phyloP scores from a whole-genome alignment of 768 basidiomycete genomes.

The Leucocoprinus birnbaumii region DNA sequence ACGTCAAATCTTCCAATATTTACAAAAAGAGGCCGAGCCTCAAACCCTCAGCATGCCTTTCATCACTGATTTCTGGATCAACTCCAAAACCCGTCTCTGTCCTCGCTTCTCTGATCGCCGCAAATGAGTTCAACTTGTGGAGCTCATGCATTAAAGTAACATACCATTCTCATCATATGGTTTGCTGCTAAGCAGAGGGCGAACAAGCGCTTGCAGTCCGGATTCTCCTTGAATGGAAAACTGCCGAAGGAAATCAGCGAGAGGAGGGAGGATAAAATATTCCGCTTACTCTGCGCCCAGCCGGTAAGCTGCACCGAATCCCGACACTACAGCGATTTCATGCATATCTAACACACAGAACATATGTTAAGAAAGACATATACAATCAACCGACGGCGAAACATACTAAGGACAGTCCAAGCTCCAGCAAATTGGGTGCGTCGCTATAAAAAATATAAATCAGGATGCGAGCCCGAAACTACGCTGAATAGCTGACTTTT shows the following conservation, averaged over 20 bases:
- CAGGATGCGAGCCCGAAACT: background rate
- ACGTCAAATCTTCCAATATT: no score
- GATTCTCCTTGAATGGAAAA: constrained; percentile 30
- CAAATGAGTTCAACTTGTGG: background rate
- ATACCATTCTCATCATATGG: constrained; percentile 16
- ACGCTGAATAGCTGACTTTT: constrained; percentile 15
- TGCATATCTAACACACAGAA: constrained; percentile 27
- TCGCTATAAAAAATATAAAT: constrained; percentile 12
- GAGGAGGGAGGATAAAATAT: background rate
- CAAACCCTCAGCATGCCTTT: background rate
- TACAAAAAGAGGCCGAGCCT: no score
- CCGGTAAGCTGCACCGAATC: constrained; percentile 34
- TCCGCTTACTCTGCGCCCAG: constrained; percentile 30
- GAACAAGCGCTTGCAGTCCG: constrained; percentile 26
- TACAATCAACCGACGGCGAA: background rate
- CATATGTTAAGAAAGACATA: background rate
- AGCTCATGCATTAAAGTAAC: background rate
- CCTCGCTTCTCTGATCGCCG: background rate
- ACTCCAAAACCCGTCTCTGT: background rate
- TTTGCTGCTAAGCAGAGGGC: constrained; percentile 25
- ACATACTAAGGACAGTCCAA: constrained; percentile 32
- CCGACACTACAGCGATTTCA: constrained; percentile 36
- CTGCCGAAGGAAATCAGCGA: constrained; percentile 8
- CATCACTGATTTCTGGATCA: background rate
- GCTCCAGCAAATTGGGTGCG: constrained; percentile 35